Evolutionary conservation across 2,329 filamentous ascomycete genomes (phyloP), one percentile per base, ranked within the genome.

Genomic region (Hymenotorrendiella dingleyae): DNA sequence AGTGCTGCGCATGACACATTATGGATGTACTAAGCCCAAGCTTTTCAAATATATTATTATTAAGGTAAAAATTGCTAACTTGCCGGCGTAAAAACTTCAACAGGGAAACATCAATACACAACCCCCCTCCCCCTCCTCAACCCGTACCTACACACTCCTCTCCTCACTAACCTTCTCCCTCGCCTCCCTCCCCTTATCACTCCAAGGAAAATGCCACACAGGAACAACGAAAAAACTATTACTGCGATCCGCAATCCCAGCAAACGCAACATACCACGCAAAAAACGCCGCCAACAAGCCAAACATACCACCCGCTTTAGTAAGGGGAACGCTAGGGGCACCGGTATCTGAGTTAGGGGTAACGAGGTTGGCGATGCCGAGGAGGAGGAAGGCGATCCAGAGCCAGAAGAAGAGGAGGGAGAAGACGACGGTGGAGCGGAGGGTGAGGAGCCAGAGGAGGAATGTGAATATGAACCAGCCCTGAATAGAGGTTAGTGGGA

Each of bases 181-280:
- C 47, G 62, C 64, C 64, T 80, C 74, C 49, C 76, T 77, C 41
- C 79, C 85, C 68, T 84, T 84, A 57, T 85, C 83, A 28, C 86
- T 91, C 91, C 91, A 96, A 42, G 90, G 91, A 74, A 96, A 94
- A 73, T 95, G 89, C 58, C 85, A 82, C 50, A 96, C 89, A 39
- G 90, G 91, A 49, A 94, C 80, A 64, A 93, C 75, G 73, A 95
- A 94, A 80, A 95, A 95, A 22, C 77, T 82, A 68, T 82, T 82
- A 72, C 87, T 93, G 58, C 7, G 72, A 56, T 93, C 86, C 48
- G 84, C 82, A 46, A 93, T 78, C 77, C 86, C 86, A 40, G 85
- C 85, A 47, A 91, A 72, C 28, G 87, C 86, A 57, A 88, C 89
- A 67, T 91, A 94, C 87, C 87, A 94, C 3, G 87, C 86, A 43